A percentile compares a stretch with the other conserved stretches of the same genome.
Conservation (phyloP, 2,329 filamentous ascomycete genomes). For the Fusarium redolens region DNA sequence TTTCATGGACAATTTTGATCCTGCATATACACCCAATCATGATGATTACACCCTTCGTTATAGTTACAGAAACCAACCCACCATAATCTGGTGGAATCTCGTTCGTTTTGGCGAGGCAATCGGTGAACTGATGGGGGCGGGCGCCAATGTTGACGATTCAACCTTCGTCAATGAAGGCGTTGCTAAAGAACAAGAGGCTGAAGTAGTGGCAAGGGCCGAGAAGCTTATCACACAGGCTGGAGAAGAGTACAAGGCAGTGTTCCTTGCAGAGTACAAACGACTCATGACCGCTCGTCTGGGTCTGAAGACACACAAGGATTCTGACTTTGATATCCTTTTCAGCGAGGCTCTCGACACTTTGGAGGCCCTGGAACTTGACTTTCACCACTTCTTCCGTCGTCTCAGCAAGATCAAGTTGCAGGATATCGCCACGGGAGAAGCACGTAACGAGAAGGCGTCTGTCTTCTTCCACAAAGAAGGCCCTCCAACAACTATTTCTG, state of each 20-base stretch:
- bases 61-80: conserved; percentile 92
- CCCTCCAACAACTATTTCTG: conserved; percentile 66
- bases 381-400: conserved; percentile 91
- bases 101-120: conserved; percentile 90
- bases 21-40: conserved; percentile 94
- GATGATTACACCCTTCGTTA: conserved; percentile 91
- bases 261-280: conserved; percentile 88
- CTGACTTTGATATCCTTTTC: conserved; percentile 84
- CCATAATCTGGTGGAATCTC: conserved; percentile 98
- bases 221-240: conserved; percentile 82
- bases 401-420: conserved; percentile 72
- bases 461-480: conserved; percentile 86
- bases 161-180: conserved; percentile 80
- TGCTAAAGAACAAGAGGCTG: conserved; percentile 67
- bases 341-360: conserved; percentile 85
- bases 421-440: conserved; percentile 73
- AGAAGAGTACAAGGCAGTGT: conserved; percentile 89
- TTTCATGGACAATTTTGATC: conserved; percentile 97
- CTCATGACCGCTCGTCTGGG: conserved; percentile 86
- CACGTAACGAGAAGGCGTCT: conserved; percentile 70
- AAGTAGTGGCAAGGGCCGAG: conserved; percentile 84
- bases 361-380: conserved; percentile 86
- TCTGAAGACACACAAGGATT: conserved; percentile 73
- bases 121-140: conserved; percentile 87
- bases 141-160: conserved; percentile 75